Percentiles rank a stretch among this genome's conserved stretches.
phyloP scores from a whole-genome alignment of 495 filamentous ascomycete genomes.

The Aspergillus carlsbadensis region DNA sequence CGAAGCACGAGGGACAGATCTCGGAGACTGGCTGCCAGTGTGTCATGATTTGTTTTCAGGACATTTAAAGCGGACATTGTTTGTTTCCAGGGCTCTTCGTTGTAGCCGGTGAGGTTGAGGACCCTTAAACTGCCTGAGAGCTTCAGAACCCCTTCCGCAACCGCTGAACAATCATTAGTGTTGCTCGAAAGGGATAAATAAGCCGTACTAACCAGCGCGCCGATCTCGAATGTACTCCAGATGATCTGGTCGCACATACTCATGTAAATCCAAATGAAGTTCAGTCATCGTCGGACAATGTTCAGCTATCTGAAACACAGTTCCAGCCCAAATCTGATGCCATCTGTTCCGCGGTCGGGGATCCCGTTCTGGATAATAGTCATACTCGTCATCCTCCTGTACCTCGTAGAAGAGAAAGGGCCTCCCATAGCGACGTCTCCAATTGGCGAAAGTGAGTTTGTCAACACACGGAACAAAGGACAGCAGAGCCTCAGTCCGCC shows the following conservation, averaged over 20 bases:
- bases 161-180: no score
- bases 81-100: no score
- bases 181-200: no score
- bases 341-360: not conserved
- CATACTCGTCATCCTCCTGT: not conserved
- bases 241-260: slow-evolving; percentile 2
- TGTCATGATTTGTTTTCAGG: no score
- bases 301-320: not conserved
- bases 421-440: no score
- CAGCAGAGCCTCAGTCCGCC: not conserved
- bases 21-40: no score
- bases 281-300: not conserved
- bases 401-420: no score
- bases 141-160: no score
- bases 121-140: no score
- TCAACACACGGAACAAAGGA: not conserved
- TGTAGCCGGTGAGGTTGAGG: no score
- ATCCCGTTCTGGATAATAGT: not conserved
- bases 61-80: no score
- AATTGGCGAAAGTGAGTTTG: not conserved
- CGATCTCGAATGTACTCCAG: not conserved
- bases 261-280: not conserved
- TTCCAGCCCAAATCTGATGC: not conserved
- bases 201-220: not conserved
- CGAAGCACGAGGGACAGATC: no score